Base-by-base conservation (phyloP, 2,329 filamentous ascomycete species). In the Capronia epimyces region DNA sequence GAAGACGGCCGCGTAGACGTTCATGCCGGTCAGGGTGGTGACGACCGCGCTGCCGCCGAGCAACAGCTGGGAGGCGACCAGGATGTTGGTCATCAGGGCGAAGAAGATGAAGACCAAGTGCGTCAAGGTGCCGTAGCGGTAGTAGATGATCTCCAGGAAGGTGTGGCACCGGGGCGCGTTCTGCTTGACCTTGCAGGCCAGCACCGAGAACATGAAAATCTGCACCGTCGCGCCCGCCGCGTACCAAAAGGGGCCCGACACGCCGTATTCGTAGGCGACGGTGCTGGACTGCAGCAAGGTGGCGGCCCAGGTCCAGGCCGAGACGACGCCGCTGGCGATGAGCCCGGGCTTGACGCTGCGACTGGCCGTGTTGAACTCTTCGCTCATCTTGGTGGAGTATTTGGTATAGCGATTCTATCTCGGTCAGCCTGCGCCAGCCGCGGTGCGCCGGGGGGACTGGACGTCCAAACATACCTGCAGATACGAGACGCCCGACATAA, bases 281-380 rank as follows among this genome's bases (percentile, higher is more conserved):
- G 83, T 80, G 1, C 34, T 37, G 34, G 34, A 18, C 20, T 37
- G 34, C 3, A 86, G 83, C 1, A 80, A 85, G 64, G 91, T 87
- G 1, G 52, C 53, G 9, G 55, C 44, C 55, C 89, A 95, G 0
- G 89, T 95, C 89, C 89, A 95, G 1, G 85, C 89, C 12, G 86
- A 90, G 2, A 95, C 87, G 13, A 95, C 89, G 10, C 88, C 89
- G 2, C 87, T 87, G 8, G 87, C 86, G 1, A 95, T 88, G 9
- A 95, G 76, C 27, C 89, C 89, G 3, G 87, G 89, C 66, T 95
- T 95, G 59, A 95, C 87, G 1, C 86, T 89, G 53, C 89, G 77
- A 16, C 88, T 88, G 41, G 89, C 89, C 0, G 89, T 95, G 58
- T 80, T 89, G 75, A 95, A 95, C 81, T 90, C 91, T 71, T 95